A percentile compares a stretch with the other conserved stretches of the same genome.
phyloP scores from a whole-genome alignment of 306 rosid genomes.

The Rubus idaeus region DNA sequence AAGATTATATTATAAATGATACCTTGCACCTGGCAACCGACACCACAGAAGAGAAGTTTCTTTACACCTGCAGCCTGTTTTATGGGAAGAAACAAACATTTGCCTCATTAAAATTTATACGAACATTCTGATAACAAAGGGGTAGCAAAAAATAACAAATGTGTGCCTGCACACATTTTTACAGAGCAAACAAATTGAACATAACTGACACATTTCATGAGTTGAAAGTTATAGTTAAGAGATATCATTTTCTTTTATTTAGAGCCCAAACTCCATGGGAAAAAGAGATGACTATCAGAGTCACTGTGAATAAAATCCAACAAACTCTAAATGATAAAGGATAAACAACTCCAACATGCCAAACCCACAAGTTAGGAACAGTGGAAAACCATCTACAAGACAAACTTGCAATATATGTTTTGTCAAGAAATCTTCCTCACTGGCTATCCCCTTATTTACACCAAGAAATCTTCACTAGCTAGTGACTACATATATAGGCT shows the following conservation, averaged over 20 bases:
- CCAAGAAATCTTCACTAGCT: background rate
- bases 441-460: background rate
- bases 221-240: background rate
- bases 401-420: background rate
- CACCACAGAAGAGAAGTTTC: conserved; percentile 98
- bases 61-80: conserved; percentile 89
- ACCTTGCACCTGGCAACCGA: conserved; percentile 99
- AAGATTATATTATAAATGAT: conserved; percentile 24
- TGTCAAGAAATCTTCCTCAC: background rate
- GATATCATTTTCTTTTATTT: background rate
- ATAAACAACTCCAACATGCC: background rate
- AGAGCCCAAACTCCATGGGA: background rate
- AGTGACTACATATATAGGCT: background rate
- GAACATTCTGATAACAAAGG: background rate
- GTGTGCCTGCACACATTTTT: background rate
- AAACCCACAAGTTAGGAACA: background rate
- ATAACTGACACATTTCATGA: background rate
- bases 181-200: background rate
- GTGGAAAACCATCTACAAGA: background rate
- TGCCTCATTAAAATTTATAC: background rate
- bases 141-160: background rate
- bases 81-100: conserved; percentile 12
- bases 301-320: background rate
- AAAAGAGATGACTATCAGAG: background rate
- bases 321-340: background rate